Conservation (phyloP, 805 yeast genomes). For the Cyberlindnera euphorbiiphila region DNA sequence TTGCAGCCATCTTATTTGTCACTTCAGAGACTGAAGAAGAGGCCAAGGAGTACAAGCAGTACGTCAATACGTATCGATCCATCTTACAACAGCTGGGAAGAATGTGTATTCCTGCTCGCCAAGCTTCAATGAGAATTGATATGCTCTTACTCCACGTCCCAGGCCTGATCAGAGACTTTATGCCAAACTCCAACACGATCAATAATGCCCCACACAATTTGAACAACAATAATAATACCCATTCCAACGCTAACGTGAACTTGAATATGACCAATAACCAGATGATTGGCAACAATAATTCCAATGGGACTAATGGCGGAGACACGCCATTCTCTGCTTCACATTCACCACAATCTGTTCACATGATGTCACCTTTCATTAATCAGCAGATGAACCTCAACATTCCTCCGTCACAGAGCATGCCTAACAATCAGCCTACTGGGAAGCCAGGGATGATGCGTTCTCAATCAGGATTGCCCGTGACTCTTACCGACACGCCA, state of each 20-base stretch:
- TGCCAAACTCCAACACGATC: conserved; percentile 6
- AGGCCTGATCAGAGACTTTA: conserved; percentile 34
- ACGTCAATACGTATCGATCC: conserved; percentile 74
- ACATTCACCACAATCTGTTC: conserved; percentile 12
- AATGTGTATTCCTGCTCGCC: conserved; percentile 74
- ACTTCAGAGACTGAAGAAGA: conserved; percentile 65
- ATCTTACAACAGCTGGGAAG: conserved; percentile 68
- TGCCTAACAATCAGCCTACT: conserved; percentile 21
- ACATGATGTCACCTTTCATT: conserved; percentile 17
- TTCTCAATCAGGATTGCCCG: conserved; percentile 12
- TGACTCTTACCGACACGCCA: conserved; percentile 13
- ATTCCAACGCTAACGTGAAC: conserved; percentile 4
- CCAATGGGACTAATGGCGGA: no score
- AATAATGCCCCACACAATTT: conserved; percentile 3
- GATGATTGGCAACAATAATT: no score
- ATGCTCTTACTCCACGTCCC: conserved; percentile 73
- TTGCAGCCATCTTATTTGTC: conserved; percentile 75
- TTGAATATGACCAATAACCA: conserved; percentile 3
- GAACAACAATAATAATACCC: conserved; percentile 12
- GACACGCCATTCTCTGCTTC: conserved; percentile 12
- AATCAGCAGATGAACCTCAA: conserved; percentile 16
- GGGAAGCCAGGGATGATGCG: conserved; percentile 10
- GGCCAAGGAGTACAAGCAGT: conserved; percentile 57
- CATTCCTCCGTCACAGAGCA: conserved; percentile 15
- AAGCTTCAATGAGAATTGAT: conserved; percentile 69